Evolutionary conservation across 2,329 filamentous ascomycete genomes (phyloP).

Genomic region (Hypoxylon sp.): DNA sequence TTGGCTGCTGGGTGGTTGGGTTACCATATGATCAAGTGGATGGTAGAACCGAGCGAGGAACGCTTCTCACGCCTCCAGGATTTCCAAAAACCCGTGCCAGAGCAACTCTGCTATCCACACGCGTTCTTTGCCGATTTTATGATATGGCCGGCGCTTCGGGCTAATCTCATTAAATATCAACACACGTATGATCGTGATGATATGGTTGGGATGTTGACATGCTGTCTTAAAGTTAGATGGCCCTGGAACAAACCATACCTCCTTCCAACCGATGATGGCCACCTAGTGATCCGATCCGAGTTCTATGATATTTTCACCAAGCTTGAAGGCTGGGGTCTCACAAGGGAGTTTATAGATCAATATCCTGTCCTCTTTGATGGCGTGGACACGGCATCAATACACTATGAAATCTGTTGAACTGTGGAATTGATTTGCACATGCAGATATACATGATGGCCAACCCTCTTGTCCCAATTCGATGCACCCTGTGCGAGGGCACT

Average conservation of each 20-base stretch:
- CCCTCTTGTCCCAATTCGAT: background rate
- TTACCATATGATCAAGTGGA: slow-evolving; percentile 11
- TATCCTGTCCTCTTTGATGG: background rate
- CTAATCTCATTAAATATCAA: slow-evolving; percentile 10
- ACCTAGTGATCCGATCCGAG: background rate
- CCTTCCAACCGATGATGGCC: slow-evolving; percentile 9
- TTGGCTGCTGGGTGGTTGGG: slow-evolving; percentile 9
- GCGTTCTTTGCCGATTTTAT: slow-evolving; percentile 14
- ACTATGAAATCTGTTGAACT: slow-evolving; percentile 12
- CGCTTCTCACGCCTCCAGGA: slow-evolving; percentile 16
- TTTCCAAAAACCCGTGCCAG: slow-evolving; percentile 17
- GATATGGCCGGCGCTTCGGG: slow-evolving; percentile 13
- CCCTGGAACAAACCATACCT: slow-evolving; percentile 21
- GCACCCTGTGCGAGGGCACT: background rate
- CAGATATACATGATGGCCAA: background rate
- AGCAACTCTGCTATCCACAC: slow-evolving; percentile 19
- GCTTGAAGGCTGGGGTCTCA: slow-evolving; percentile 23
- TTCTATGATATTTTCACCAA: slow-evolving; percentile 22
- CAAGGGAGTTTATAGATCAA: slow-evolving; percentile 43
- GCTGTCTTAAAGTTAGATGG: slow-evolving; percentile 22
- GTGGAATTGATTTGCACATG: background rate
- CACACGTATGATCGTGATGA: slow-evolving; percentile 5
- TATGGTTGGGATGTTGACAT: slow-evolving; percentile 4
- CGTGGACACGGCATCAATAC: slow-evolving; percentile 13
- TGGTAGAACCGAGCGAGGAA: slow-evolving; percentile 6